These are phyloP conservation scores for Solanum habrochaites DNA, from an alignment of 257 asterid species.

Conservation along the genomic window DNA sequence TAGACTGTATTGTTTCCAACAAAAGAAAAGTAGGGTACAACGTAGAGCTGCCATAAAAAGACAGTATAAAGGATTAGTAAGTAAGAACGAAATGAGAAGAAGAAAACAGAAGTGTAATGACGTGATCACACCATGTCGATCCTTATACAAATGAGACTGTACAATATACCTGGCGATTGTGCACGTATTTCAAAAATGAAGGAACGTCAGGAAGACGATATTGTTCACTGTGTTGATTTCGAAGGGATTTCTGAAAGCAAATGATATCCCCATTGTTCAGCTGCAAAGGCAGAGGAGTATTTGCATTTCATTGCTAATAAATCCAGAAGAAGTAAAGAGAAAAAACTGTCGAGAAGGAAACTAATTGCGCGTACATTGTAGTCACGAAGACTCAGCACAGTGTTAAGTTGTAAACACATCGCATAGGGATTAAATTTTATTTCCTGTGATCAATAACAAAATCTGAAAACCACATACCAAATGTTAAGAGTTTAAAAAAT, in stretches of 20 bases:
- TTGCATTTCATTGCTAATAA: neutral
- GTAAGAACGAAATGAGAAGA: neutral
- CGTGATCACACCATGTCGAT: neutral
- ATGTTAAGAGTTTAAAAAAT: neutral
- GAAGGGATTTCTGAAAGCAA: slow-evolving; percentile 43
- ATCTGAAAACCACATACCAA: neutral
- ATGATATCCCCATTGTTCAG: slow-evolving; percentile 68
- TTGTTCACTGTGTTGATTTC: slow-evolving; percentile 23
- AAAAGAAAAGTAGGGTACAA: neutral
- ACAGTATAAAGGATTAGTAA: neutral
- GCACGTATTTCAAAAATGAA: slow-evolving; percentile 61
- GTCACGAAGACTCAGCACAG: slow-evolving; percentile 30
- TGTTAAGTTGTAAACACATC: slow-evolving; percentile 56
- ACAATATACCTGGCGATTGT: slow-evolving; percentile 47
- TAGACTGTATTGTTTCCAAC: neutral
- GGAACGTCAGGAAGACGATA: slow-evolving; percentile 53
- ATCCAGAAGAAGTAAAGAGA: neutral
- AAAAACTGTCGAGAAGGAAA: neutral
- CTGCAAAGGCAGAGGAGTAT: slow-evolving; percentile 16
- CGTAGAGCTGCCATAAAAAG: rapidly evolving
- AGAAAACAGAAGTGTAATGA: neutral
- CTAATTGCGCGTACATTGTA: slow-evolving; percentile 31
- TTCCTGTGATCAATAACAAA: slow-evolving; percentile 33
- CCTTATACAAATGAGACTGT: neutral
- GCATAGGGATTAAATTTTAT: slow-evolving; percentile 59